Base-by-base conservation (phyloP, 1,284 basidiomycete genomes). In the Ceraceosorus guamensis region DNA sequence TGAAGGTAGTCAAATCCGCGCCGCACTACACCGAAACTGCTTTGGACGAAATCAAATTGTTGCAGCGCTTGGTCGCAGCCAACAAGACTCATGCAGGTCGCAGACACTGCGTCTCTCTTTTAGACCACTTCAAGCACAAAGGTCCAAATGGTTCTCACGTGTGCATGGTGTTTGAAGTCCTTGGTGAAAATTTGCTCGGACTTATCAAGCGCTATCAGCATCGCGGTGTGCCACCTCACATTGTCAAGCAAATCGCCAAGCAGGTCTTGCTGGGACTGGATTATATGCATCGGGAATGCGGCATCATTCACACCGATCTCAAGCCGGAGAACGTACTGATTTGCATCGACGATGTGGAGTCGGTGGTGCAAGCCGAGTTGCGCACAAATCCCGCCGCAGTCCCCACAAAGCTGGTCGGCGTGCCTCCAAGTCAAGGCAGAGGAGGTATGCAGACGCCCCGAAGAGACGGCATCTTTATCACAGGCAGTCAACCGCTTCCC, bases 91-190 rank as follows among this genome's bases (percentile, higher is more conserved):
- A 77, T 55, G 66, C 72, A 8, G 75, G 75, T 46, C 58, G 69
- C 14, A 62, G 72, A 5, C 75, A 77, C 53, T 91, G 96, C 78
- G 93, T 97, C 75, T 89, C 88, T 33, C 88, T 98, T 70, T 86
- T 98, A 49, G 93, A 98, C 80, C 90, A 96, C 76, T 98, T 98
- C 78, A 84, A 87, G 41, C 95, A 98, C 79, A 87, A 87, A 60
- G 95, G 93, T 0, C 92, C 92, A 13, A 96, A 98, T 76, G 93
- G 93, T 49, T 87, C 85, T 16, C 93, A 98, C 78, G 89, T 98
- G 63, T 98, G 95, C 82, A 98, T 98, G 93, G 93, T 98, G 14
- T 97, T 97, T 75, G 93, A 98, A 78, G 95, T 98, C 37, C 83
- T 98, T 8, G 93, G 95, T 56, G 95, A 98, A 80, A 97, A 96